Evolutionary conservation across 2,329 filamentous ascomycete species (phyloP).

Genomic region (Cladosporium sp.): DNA sequence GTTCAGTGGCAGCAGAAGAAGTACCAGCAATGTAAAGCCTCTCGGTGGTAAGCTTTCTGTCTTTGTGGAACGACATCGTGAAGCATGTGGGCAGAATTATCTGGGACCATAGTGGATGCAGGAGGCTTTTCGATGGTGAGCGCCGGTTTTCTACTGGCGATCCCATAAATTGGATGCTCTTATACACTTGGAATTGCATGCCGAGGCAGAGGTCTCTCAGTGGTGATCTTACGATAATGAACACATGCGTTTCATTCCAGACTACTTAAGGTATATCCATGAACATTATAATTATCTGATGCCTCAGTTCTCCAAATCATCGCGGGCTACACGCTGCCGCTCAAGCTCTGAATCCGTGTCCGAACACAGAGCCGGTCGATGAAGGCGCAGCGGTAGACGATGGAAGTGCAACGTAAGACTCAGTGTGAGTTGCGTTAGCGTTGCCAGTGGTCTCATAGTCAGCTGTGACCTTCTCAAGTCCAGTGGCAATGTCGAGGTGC

Average conservation of each 20-base stretch:
- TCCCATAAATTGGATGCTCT: not conserved
- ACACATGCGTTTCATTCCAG: not conserved
- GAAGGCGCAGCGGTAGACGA: conserved; percentile 24
- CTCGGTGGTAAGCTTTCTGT: too few species aligned
- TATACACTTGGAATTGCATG: not conserved
- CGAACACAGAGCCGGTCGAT: not conserved
- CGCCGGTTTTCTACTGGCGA: too few species aligned
- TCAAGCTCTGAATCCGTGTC: conserved; percentile 7
- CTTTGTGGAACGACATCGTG: too few species aligned
- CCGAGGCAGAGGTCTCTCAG: not conserved
- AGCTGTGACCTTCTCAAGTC: conserved; percentile 36
- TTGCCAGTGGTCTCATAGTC: conserved; percentile 36
- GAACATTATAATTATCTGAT: not conserved
- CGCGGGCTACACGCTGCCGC: not conserved
- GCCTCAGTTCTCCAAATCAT: not conserved
- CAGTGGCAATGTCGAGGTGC: conserved; percentile 40
- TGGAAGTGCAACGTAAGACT: conserved; percentile 38
- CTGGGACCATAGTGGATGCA: too few species aligned
- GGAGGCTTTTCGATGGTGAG: too few species aligned
- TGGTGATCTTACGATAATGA: too few species aligned
- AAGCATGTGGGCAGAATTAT: too few species aligned
- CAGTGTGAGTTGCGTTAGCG: conserved; percentile 43
- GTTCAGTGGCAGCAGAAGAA: too few species aligned
- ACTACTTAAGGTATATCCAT: not conserved
- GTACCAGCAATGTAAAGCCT: too few species aligned